Percentiles rank a stretch among this genome's conserved stretches.
These are phyloP conservation scores for Sugiyamaella paludigena DNA, from an alignment of 1,139 yeast species.

Conservation along the genomic window DNA sequence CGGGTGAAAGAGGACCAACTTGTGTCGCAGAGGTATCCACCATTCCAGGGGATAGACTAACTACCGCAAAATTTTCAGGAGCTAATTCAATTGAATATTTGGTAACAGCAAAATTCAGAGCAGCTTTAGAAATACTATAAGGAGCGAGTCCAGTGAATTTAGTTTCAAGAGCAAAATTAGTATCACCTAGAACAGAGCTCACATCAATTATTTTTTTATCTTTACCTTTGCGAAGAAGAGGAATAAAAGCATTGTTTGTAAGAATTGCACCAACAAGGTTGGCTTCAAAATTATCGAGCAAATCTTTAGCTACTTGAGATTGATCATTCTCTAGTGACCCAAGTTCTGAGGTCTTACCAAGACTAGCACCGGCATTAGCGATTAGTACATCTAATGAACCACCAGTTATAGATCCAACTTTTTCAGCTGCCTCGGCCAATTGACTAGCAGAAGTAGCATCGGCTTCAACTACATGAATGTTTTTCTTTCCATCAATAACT, in stretches of 20 bases:
- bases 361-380: constrained; percentile 17
- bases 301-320: neutral
- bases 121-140: constrained; percentile 18
- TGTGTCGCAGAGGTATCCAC: constrained; percentile 12
- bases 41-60: constrained; percentile 18
- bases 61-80: constrained; percentile 14
- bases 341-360: constrained; percentile 1
- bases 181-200: constrained; percentile 11
- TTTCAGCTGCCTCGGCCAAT: constrained; percentile 11
- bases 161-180: constrained; percentile 4
- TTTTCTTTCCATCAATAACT: constrained; percentile 5
- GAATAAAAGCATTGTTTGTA: constrained; percentile 16
- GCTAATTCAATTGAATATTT: constrained; percentile 17
- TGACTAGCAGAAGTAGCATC: constrained; percentile 13
- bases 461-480: constrained; percentile 17
- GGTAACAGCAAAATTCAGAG: constrained; percentile 14
- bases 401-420: constrained; percentile 8
- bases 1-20: constrained; percentile 40
- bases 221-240: constrained; percentile 14
- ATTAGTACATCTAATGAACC: constrained; percentile 19
- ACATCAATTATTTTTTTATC: constrained; percentile 17
- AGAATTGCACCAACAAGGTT: constrained; percentile 3
- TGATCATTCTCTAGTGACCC: constrained; percentile 4
- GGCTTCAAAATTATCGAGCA: constrained; percentile 8
- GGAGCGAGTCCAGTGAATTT: constrained; percentile 8